Evolutionary conservation across 2,329 filamentous ascomycete genomes (phyloP), one percentile per base, ranked within the genome.

Genomic region (Bipolaris bicolor): DNA sequence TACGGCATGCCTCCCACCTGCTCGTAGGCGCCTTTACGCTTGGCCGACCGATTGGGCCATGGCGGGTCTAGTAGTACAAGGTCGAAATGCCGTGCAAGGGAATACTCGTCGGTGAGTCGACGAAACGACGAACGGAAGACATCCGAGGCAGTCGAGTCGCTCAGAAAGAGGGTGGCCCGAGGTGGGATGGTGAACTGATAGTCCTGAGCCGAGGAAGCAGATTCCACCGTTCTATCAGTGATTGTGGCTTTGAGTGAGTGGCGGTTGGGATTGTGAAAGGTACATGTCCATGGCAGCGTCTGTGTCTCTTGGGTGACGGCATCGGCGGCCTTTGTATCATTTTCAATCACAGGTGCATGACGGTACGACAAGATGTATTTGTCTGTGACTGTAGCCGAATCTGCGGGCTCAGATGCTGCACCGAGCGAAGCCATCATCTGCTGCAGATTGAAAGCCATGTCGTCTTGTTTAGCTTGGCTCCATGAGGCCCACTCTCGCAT

Each of bases 41-140:
- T 83, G 13, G 86, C 90, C 5, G 90, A 93, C 44, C 87, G 84
- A 69, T 92, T 94, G 0, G 90, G 90, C 90, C 91, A 94, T 1
- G 91, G 90, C 3, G 91, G 91, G 69, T 94, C 90, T 18, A 93
- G 78, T 7, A 92, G 73, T 36, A 93, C 80, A 43, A 93, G 78
- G 62, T 90, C 80, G 73, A 94, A 92, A 6, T 72, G 67, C 18
- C 78, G 60, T 71, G 74, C 62, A 82, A 82, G 62, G 72, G 80
- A 66, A 26, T 76, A 62, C 26, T 75, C 64, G n/a, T 72, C 64
- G 7, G 78, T 74, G 47, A 77, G 63, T 20, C 65, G 50, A 22
- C 73, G 67, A 26, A 81, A 68, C n/a, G 74, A 68, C 1, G 64
- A 57, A 57, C 77, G 76, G 46, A 82, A 79, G 3, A 60, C 47